A percentile compares a stretch with the other conserved stretches of the same genome.
These are phyloP conservation scores for Physcomitrium patens DNA, from an alignment of 225 moss, liverwort and hornwort species.

Conservation along the genomic window DNA sequence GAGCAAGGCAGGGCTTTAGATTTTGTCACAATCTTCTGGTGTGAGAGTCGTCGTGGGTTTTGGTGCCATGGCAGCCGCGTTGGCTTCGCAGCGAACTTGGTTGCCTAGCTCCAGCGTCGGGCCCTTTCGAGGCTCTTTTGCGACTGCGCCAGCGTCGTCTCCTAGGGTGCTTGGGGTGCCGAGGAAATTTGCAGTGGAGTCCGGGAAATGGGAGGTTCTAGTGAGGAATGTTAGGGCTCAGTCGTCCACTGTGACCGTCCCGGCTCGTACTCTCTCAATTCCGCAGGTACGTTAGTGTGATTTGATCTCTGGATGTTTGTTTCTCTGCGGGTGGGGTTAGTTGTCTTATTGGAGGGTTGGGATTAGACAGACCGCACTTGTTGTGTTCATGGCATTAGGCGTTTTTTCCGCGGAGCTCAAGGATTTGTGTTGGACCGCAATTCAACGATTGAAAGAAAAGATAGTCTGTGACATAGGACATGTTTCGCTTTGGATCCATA, in stretches of 20 bases:
- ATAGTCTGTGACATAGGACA: too few species aligned
- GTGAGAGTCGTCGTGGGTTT: neutral
- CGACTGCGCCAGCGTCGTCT: conserved; percentile 20
- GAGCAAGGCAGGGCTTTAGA: neutral
- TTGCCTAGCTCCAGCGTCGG: conserved; percentile 15
- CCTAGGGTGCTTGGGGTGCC: conserved; percentile 13
- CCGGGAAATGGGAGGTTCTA: neutral
- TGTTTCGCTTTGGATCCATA: neutral
- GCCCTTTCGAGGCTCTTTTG: conserved; percentile 23
- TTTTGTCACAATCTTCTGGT: neutral
- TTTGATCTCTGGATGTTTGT: neutral
- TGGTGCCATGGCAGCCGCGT: conserved; percentile 39
- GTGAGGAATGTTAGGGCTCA: conserved; percentile 29
- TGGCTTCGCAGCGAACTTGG: conserved; percentile 29
- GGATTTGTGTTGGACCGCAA: neutral
- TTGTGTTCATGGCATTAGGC: too few species aligned
- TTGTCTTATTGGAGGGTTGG: neutral
- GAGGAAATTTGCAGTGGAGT: neutral
- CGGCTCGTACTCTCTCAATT: conserved; percentile 27
- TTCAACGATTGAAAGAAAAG: neutral
- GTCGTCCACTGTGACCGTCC: conserved; percentile 30
- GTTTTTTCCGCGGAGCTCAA: neutral
- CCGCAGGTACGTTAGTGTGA: conserved; percentile 36
- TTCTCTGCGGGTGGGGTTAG: neutral
- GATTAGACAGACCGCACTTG: neutral